Evolutionary conservation across 768 basidiomycete genomes (phyloP), one percentile per base, ranked within the genome.

Genomic region (Naganishia kalamii): DNA sequence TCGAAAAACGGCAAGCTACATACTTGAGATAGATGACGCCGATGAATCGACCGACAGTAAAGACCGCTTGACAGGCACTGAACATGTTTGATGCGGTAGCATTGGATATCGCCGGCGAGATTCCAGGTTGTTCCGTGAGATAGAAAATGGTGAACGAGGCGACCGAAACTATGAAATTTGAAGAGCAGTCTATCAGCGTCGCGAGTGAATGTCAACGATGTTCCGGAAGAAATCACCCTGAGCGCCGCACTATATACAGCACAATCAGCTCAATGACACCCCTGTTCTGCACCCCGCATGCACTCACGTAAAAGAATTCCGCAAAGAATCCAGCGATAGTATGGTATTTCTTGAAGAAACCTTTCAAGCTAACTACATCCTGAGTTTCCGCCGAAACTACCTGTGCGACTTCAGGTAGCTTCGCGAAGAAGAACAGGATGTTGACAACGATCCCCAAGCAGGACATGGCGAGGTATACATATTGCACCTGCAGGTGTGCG

Each of bases 391-490:
- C 65, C 19, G 70, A 65, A 40, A 63, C 50, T 2, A 68, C 68
- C 41, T 73, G 71, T 2, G 59, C 47, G 50, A 77, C 71, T 63
- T 77, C 74, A 32, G 75, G 75, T 19, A 77, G 69, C 51, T 66
- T 68, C 21, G 68, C 68, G 32, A 69, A 70, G 49, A 65, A 62
- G 68, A 72, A 65, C 44, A 68, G 62, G 51, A 71, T 30, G 54
- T 68, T 69, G 67, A 74, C 40, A 27, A 65, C n/a, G 23, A 63
- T 33, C 10, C 71, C 75, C 60, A 77, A 67, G 52, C 66, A 63
- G 25, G 70, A 60, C 61, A 77, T 68, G 12, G 70, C 74, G 25
- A 74, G 66, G 67, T 75, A 75, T 59, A 74, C 72, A 49, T 72
- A 71, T 61, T 70, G 71, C 6, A 72, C 51, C 51, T 52, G 29